Conservation (phyloP, 352 stramenopile genomes). For the Globisporangium paroecandrum region DNA sequence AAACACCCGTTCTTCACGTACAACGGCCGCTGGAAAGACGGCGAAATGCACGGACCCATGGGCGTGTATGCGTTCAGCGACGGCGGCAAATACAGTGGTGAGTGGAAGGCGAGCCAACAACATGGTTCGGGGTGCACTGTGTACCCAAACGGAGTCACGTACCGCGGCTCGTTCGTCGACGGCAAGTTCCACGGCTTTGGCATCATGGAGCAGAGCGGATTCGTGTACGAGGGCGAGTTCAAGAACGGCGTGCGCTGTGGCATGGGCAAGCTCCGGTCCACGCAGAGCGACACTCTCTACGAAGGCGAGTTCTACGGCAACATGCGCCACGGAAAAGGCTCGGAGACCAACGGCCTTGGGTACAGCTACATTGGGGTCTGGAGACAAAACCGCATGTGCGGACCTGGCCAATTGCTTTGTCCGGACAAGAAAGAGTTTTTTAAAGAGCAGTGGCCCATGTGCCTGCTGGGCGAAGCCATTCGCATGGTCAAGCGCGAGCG, state of each 20-base stretch:
- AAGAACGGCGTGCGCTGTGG: conserved; percentile 38
- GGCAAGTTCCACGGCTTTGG: conserved; percentile 67
- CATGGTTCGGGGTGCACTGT: conserved; percentile 44
- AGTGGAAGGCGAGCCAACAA: conserved; percentile 37
- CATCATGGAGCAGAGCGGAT: conserved; percentile 45
- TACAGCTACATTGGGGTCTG: conserved; percentile 56
- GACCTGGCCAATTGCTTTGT: conserved; percentile 40
- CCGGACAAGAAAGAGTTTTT: conserved; percentile 42
- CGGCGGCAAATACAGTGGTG: conserved; percentile 64
- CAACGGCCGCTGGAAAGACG: conserved; percentile 62
- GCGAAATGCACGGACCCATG: conserved; percentile 60
- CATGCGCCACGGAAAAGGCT: conserved; percentile 53
- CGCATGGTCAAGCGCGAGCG: conserved; percentile 46
- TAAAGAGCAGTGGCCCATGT: conserved; percentile 49
- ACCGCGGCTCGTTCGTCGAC: conserved; percentile 48
- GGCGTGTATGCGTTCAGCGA: conserved; percentile 72
- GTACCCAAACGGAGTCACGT: conserved; percentile 73
- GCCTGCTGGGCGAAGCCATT: conserved; percentile 59
- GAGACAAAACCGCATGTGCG: conserved; percentile 53
- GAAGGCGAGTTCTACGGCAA: conserved; percentile 69
- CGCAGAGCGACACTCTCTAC: conserved; percentile 44
- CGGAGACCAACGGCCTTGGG: conserved; percentile 57
- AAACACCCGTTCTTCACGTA: conserved; percentile 69
- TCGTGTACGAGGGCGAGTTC: conserved; percentile 65
- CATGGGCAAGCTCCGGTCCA: conserved; percentile 38